Conservation (phyloP, 371 early-diverging fungal genomes). For the Mucor indicus region DNA sequence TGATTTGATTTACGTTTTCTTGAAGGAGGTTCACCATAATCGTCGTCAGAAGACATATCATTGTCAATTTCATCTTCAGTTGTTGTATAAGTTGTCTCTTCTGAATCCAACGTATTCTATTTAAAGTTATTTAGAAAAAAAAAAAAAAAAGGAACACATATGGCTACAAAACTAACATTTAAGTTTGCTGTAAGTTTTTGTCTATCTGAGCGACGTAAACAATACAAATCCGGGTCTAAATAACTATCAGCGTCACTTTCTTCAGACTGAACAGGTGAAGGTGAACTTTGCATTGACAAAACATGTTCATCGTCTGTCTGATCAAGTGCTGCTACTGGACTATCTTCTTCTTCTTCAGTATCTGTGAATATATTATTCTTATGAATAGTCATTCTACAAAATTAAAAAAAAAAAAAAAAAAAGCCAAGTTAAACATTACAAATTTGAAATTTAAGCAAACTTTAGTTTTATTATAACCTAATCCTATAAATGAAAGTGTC, state of each 20-base stretch:
- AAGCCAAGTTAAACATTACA: not conserved
- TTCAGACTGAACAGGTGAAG: conserved; percentile 8
- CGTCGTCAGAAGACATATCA: conserved; percentile 18
- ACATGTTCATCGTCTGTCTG: conserved; percentile 13
- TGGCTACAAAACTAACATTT: conserved; percentile 6
- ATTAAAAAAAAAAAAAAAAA: not conserved
- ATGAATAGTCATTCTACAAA: not conserved
- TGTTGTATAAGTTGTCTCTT: conserved; percentile 21
- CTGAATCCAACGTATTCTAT: not conserved
- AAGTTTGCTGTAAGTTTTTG: conserved; percentile 6
- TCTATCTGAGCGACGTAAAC: conserved; percentile 19
- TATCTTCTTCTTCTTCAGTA: conserved; percentile 9
- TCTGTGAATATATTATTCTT: conserved; percentile 10
- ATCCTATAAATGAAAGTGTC: too few relatives aligned
- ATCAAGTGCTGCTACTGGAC: not conserved
- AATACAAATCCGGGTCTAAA: conserved; percentile 25
- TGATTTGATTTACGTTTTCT: not conserved
- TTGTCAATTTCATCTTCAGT: conserved; percentile 12
- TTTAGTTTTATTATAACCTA: too few relatives aligned
- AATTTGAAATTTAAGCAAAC: too few relatives aligned
- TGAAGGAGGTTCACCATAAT: conserved; percentile 7
- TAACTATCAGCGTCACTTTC: conserved; percentile 4
- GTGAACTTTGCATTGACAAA: conserved; percentile 14
- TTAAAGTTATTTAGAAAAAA: not conserved
- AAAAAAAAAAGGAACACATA: not conserved